phyloP scores from a whole-genome alignment of 257 asterid species.

The Penstemon newberryi region DNA sequence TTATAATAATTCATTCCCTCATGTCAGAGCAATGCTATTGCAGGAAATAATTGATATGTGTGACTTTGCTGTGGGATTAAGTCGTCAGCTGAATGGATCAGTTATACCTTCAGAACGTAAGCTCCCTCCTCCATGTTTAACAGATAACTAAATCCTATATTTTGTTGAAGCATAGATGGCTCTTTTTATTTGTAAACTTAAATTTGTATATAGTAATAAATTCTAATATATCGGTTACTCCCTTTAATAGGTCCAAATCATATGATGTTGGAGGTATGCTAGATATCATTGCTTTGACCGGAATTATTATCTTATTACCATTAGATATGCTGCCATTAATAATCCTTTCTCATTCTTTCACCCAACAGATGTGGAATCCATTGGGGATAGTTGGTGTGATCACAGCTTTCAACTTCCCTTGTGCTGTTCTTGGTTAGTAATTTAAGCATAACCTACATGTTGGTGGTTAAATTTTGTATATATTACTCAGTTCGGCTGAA shows the following conservation, averaged over 20 bases:
- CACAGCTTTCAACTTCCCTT: slow-evolving; percentile 97
- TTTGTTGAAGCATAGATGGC: background rate
- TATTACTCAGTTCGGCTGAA: slow-evolving; percentile 2
- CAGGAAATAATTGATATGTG: slow-evolving; percentile 99
- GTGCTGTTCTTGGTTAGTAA: slow-evolving; percentile 95
- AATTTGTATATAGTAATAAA: slow-evolving; percentile 2
- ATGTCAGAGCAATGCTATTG: slow-evolving; percentile 31
- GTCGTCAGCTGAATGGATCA: slow-evolving; percentile 97
- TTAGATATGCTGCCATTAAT: slow-evolving; percentile 15
- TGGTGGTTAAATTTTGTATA: background rate
- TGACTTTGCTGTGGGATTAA: slow-evolving; percentile 97
- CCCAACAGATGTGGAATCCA: slow-evolving; percentile 94
- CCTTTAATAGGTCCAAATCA: slow-evolving; percentile 86
- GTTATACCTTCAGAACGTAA: slow-evolving; percentile 98
- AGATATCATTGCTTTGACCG: slow-evolving; percentile 26
- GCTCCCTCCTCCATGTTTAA: slow-evolving; percentile 28
- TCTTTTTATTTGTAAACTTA: background rate
- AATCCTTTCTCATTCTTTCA: slow-evolving; percentile 23
- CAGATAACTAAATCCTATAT: slow-evolving; percentile 7
- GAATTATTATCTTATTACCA: slow-evolving; percentile 1
- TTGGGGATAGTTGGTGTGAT: slow-evolving; percentile 94
- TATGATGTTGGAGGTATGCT: slow-evolving; percentile 93
- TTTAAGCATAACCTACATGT: slow-evolving; percentile 11
- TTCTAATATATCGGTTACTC: slow-evolving; percentile 21
- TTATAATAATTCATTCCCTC: slow-evolving; percentile 14